A percentile compares a stretch with the other conserved stretches of the same genome.
phyloP scores from a whole-genome alignment of 2,329 filamentous ascomycete species.

The Ophiostoma montium region DNA sequence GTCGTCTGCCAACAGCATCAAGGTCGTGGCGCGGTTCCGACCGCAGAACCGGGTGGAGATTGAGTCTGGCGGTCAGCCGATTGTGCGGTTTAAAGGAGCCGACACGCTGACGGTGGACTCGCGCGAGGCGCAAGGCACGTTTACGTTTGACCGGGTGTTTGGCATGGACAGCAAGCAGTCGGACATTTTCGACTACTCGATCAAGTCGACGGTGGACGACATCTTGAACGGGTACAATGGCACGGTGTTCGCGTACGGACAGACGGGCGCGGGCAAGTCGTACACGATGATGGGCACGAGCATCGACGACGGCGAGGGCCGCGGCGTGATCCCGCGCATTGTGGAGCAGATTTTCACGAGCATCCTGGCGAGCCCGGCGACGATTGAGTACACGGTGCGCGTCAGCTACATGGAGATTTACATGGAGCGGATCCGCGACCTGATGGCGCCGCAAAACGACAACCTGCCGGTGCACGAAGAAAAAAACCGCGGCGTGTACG shows the following conservation, averaged over 20 bases:
- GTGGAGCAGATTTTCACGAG: constrained; percentile 95
- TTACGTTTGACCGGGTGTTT: constrained; percentile 97
- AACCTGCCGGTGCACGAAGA: constrained; percentile 97
- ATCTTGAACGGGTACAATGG: constrained; percentile 99
- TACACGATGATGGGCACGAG: constrained; percentile 98
- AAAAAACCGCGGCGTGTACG: constrained; percentile 89
- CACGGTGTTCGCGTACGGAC: constrained; percentile 95
- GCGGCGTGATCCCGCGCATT: constrained; percentile 93
- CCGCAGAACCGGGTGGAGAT: constrained; percentile 94
- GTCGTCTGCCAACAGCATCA: constrained; percentile 51
- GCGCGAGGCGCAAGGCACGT: constrained; percentile 66
- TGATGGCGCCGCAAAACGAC: constrained; percentile 84
- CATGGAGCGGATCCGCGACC: constrained; percentile 95
- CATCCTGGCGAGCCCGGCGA: constrained; percentile 80
- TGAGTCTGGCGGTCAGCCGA: constrained; percentile 76
- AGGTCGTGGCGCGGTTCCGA: constrained; percentile 94
- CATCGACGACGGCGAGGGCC: constrained; percentile 76
- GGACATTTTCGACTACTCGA: constrained; percentile 97
- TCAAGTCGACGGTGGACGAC: constrained; percentile 89
- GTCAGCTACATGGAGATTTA: constrained; percentile 99
- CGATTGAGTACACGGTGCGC: constrained; percentile 96
- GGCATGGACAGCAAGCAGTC: constrained; percentile 80
- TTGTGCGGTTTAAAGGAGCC: constrained; percentile 75
- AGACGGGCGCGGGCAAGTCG: constrained; percentile 96
- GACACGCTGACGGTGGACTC: constrained; percentile 82